Evolutionary conservation across 257 asterid genomes (phyloP).

Genomic region (Scutellaria baicalensis): DNA sequence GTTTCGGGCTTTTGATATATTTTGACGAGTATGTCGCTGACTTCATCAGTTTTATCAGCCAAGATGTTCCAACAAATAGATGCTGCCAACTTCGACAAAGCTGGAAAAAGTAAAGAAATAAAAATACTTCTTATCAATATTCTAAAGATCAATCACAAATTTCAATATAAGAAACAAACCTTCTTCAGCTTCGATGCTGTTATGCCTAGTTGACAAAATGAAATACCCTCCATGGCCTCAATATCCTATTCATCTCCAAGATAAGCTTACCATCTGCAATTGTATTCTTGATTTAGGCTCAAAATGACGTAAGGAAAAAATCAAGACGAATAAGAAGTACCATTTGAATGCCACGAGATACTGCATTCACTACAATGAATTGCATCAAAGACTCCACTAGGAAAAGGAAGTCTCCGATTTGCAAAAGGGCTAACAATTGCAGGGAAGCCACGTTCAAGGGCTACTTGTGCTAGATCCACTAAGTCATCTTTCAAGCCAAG

Average conservation of each 20-base stretch:
- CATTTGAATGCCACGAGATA: slow-evolving; percentile 77
- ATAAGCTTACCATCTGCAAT: slow-evolving; percentile 82
- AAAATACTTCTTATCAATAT: background rate
- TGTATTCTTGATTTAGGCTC: background rate
- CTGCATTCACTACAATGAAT: slow-evolving; percentile 83
- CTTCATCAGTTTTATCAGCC: slow-evolving; percentile 86
- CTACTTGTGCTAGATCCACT: slow-evolving; percentile 79
- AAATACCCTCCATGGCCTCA: slow-evolving; percentile 98
- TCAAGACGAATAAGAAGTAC: slow-evolving; percentile 28
- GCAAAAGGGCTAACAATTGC: slow-evolving; percentile 76
- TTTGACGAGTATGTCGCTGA: slow-evolving; percentile 75
- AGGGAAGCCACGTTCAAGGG: slow-evolving; percentile 93
- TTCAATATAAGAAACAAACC: slow-evolving; percentile 40
- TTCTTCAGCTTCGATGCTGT: slow-evolving; percentile 80
- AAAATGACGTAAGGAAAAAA: background rate
- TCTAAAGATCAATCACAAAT: background rate
- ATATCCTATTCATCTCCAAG: slow-evolving; percentile 81
- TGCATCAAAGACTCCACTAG: slow-evolving; percentile 90
- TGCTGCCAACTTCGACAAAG: slow-evolving; percentile 57
- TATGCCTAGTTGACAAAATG: slow-evolving; percentile 67
- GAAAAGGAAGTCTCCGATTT: slow-evolving; percentile 73
- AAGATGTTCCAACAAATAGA: slow-evolving; percentile 94
- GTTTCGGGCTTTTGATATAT: slow-evolving; percentile 85
- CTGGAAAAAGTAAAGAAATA: slow-evolving; percentile 36
- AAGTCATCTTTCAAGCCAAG: slow-evolving; percentile 87